phyloP scores from a whole-genome alignment of 2,329 filamentous ascomycete genomes.

The Botrytis squamosa region DNA sequence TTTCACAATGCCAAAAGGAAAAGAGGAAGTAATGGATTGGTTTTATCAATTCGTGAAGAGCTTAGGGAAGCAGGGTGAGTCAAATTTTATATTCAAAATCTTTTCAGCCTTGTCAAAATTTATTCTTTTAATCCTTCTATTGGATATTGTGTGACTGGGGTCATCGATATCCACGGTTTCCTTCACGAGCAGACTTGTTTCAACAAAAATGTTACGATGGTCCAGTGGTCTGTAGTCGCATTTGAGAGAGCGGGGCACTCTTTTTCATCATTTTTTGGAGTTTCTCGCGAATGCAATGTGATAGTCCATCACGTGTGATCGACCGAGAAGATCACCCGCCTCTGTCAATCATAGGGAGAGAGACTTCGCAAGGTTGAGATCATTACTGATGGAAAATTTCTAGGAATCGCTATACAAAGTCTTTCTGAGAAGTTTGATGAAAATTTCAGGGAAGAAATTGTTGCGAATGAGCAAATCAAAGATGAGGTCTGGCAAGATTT shows the following conservation, averaged over 20 bases:
- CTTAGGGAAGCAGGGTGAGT: slow-evolving; percentile 16
- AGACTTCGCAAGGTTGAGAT: not conserved
- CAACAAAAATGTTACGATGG: slow-evolving; percentile 15
- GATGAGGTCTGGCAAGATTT: slow-evolving; percentile 25
- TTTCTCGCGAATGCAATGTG: not conserved
- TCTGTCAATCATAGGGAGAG: not conserved
- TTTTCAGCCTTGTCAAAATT: slow-evolving; percentile 8
- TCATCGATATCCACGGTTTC: not conserved
- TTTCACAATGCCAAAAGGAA: slow-evolving; percentile 16
- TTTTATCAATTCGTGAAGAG: slow-evolving; percentile 8
- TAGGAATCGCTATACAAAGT: slow-evolving; percentile 24
- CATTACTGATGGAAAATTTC: not conserved
- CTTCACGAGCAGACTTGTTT: not conserved
- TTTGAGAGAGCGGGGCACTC: not conserved
- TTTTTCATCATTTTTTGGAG: not conserved
- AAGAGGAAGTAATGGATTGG: slow-evolving; percentile 22
- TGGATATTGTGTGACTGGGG: not conserved
- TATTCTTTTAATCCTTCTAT: not conserved
- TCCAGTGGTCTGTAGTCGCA: slow-evolving; percentile 2
- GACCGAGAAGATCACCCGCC: not conserved
- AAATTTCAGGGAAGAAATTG: not conserved
- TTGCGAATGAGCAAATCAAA: slow-evolving; percentile 11
- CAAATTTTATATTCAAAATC: not conserved
- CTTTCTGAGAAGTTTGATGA: slow-evolving; percentile 23
- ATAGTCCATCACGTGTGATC: slow-evolving; percentile 20